Evolutionary conservation across 2,329 filamentous ascomycete species (phyloP).

Genomic region (Clarireedia homoeocarpa): DNA sequence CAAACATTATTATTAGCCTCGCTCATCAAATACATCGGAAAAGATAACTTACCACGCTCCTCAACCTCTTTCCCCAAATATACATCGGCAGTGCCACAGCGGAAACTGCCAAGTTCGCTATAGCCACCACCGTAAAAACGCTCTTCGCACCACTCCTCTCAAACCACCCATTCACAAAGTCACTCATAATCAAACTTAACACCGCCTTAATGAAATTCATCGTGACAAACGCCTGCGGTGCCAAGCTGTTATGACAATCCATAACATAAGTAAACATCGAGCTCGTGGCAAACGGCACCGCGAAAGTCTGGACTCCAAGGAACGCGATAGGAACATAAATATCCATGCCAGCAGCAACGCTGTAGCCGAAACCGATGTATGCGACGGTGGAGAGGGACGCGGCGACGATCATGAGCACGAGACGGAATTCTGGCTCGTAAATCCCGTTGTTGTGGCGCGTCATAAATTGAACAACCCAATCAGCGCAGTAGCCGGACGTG

Average conservation of each 20-base stretch:
- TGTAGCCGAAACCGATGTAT: slow-evolving; percentile 35
- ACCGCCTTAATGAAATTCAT: slow-evolving; percentile 36
- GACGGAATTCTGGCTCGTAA: slow-evolving; percentile 46
- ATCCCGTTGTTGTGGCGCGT: slow-evolving; percentile 42
- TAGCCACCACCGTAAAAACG: slow-evolving; percentile 19
- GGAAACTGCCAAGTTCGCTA: slow-evolving; percentile 17
- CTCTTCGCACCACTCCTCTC: slow-evolving; percentile 21
- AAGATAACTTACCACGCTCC: slow-evolving; percentile 19
- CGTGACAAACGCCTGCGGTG: slow-evolving; percentile 35
- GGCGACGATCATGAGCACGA: slow-evolving; percentile 32
- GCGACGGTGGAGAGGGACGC: slow-evolving; percentile 30
- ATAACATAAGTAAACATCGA: slow-evolving; percentile 35
- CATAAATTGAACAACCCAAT: slow-evolving; percentile 35
- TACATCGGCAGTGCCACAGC: slow-evolving; percentile 23
- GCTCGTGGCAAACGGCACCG: slow-evolving; percentile 32
- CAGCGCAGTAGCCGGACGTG: slow-evolving; percentile 30
- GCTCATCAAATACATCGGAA: background rate
- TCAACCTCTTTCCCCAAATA: slow-evolving; percentile 28
- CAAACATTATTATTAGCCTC: background rate
- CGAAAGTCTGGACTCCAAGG: slow-evolving; percentile 31
- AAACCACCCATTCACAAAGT: slow-evolving; percentile 24
- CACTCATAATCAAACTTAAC: slow-evolving; percentile 28
- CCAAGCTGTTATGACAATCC: slow-evolving; percentile 33
- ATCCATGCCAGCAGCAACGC: slow-evolving; percentile 26
- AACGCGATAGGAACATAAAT: slow-evolving; percentile 29